These are phyloP conservation scores for Phaseolus coccineus DNA, from an alignment of 331 rosid species.

Conservation along the genomic window DNA sequence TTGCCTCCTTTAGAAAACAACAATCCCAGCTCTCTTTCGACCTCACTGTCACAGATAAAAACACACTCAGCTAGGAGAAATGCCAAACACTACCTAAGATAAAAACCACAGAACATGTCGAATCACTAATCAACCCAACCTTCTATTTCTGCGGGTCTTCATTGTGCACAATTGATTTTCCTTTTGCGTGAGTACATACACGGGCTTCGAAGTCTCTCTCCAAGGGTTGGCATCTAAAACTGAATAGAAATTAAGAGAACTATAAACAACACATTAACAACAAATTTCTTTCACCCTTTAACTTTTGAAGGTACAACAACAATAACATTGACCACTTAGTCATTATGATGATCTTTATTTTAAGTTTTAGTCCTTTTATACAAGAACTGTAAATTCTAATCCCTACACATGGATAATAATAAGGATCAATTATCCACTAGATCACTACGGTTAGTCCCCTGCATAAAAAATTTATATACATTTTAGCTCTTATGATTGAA, in stretches of 20 bases:
- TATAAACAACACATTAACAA: conserved; percentile 3
- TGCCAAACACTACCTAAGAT: conserved; percentile 22
- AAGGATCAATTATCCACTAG: no score
- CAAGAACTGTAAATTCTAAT: neutral
- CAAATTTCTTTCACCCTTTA: conserved; percentile 4
- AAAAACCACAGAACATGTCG: neutral
- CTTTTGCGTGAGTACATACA: conserved; percentile 85
- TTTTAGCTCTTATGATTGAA: neutral
- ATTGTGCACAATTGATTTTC: conserved; percentile 93
- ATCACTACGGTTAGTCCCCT: no score
- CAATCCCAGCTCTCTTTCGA: conserved; percentile 89
- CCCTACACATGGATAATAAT: neutral
- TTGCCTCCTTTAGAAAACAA: conserved; percentile 84
- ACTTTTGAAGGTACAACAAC: neutral
- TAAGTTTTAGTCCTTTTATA: neutral
- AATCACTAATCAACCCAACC: conserved; percentile 50
- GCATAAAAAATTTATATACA: no score
- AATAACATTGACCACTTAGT: neutral
- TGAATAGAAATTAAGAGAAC: conserved; percentile 42
- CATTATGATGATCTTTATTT: neutral
- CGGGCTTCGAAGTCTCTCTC: conserved; percentile 94
- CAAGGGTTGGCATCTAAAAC: conserved; percentile 95
- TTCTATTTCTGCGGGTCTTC: conserved; percentile 91
- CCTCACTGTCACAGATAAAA: conserved; percentile 70
- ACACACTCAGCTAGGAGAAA: conserved; percentile 20